Percentiles rank a stretch among this genome's conserved stretches.
Conservation (phyloP, 106 monocot genomes). For the Alisma plantagoaquatica region DNA sequence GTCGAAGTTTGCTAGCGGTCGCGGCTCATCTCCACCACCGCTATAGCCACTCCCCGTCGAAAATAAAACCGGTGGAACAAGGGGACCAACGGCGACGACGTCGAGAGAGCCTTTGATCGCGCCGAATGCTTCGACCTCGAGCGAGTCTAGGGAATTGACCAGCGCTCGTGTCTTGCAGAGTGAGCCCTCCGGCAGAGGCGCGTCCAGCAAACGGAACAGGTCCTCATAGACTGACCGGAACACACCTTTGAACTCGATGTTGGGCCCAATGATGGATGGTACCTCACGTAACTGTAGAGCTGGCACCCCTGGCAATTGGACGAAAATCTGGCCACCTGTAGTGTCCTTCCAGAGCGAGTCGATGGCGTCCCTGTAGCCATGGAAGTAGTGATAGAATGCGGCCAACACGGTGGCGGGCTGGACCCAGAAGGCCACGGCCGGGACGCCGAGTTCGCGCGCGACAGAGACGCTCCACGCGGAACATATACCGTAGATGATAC, state of each 20-base stretch:
- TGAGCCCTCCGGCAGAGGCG: background rate
- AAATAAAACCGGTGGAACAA: too few relatives aligned
- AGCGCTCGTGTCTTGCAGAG: conserved; percentile 8
- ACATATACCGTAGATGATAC: conserved; percentile 31
- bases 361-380: conserved; percentile 21
- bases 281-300: too few relatives aligned
- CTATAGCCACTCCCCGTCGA: background rate
- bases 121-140: conserved; percentile 11
- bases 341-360: background rate
- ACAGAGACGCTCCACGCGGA: conserved; percentile 42
- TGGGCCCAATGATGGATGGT: too few relatives aligned
- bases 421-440: conserved; percentile 46
- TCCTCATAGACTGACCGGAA: too few relatives aligned
- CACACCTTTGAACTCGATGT: too few relatives aligned
- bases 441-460: conserved; percentile 32
- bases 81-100: conserved; percentile 13
- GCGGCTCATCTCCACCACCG: too few relatives aligned
- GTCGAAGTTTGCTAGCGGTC: too few relatives aligned
- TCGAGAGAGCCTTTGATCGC: conserved; percentile 4
- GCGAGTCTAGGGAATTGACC: conserved; percentile 22
- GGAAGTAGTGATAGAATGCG: conserved; percentile 53
- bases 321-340: conserved; percentile 27
- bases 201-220: background rate
- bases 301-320: conserved; percentile 14
- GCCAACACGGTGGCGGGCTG: conserved; percentile 58